phyloP scores from a whole-genome alignment of 371 early-diverging fungal genomes.

The Zychaea mexicana region DNA sequence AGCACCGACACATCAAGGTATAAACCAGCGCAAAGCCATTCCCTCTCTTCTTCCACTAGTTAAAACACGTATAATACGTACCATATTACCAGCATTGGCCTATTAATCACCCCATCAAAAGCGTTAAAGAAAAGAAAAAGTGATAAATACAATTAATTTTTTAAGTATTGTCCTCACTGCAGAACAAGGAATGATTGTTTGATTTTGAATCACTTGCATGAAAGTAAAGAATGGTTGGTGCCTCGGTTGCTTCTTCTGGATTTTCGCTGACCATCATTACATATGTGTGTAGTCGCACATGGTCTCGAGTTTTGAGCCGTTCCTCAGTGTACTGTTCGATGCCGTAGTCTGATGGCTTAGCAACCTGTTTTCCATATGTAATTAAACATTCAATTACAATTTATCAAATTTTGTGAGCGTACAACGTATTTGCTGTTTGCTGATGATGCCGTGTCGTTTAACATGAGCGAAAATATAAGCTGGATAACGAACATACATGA shows the following conservation, averaged over 20 bases:
- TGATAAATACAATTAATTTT: not conserved
- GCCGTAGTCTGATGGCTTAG: conserved; percentile 72
- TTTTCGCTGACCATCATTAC: conserved; percentile 65
- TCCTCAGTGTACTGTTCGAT: conserved; percentile 72
- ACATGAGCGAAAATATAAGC: too few species aligned
- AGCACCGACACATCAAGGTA: not conserved
- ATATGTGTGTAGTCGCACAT: conserved; percentile 76
- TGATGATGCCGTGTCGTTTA: too few species aligned
- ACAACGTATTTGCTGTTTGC: too few species aligned
- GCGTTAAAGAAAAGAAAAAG: conserved; percentile 2
- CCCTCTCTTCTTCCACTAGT: too few species aligned
- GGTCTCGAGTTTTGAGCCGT: conserved; percentile 78
- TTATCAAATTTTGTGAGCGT: not conserved
- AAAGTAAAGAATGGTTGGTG: conserved; percentile 81
- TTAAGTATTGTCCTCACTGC: not conserved
- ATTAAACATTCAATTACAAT: not conserved
- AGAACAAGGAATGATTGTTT: not conserved
- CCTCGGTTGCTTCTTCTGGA: conserved; percentile 53
- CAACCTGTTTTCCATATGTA: conserved; percentile 50
- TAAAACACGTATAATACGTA: conserved; percentile 25
- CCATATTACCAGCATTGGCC: conserved; percentile 97
- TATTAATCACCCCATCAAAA: too few species aligned
- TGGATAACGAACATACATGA: conserved; percentile 21
- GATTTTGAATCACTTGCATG: conserved; percentile 61
- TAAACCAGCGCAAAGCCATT: not conserved